Evolutionary conservation across 805 yeast genomes (phyloP).

Genomic region (Saccharomyces paradoxus): DNA sequence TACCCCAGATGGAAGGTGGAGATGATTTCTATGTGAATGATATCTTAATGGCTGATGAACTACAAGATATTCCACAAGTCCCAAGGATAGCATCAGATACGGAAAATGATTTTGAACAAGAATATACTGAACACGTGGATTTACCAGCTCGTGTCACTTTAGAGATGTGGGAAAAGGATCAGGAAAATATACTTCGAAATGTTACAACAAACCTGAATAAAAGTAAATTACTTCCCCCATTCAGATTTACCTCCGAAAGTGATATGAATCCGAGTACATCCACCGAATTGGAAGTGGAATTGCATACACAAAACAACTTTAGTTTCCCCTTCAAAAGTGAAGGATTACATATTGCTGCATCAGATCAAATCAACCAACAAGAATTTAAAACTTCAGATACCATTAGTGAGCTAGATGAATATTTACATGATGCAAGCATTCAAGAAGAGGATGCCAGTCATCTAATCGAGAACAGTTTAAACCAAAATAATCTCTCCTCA

Average conservation of each 20-base stretch:
- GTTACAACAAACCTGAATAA: slow-evolving; percentile 10
- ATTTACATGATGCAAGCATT: slow-evolving; percentile 13
- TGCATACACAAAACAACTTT: slow-evolving; percentile 10
- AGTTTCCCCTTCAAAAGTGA: slow-evolving; percentile 14
- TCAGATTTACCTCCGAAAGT: slow-evolving; percentile 1
- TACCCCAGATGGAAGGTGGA: background rate
- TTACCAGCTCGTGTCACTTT: slow-evolving; percentile 14
- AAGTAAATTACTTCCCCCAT: slow-evolving; percentile 13
- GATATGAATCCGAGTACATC: background rate
- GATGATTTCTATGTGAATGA: slow-evolving; percentile 1
- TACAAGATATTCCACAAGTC: slow-evolving; percentile 17
- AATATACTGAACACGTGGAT: slow-evolving; percentile 4
- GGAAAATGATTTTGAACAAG: background rate
- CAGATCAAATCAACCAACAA: background rate
- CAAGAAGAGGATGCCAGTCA: slow-evolving; percentile 11
- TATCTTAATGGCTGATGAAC: slow-evolving; percentile 9
- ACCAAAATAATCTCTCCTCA: slow-evolving; percentile 16
- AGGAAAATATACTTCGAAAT: slow-evolving; percentile 9
- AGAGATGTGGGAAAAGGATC: slow-evolving; percentile 22
- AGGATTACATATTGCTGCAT: background rate
- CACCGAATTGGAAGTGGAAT: background rate
- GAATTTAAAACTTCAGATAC: slow-evolving; percentile 11
- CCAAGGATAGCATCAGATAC: slow-evolving; percentile 8
- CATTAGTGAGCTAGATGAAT: slow-evolving; percentile 25
- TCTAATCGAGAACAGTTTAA: slow-evolving; percentile 20